Conservation (phyloP, 2,329 filamentous ascomycete genomes). For the Parafenestella ontariensis region DNA sequence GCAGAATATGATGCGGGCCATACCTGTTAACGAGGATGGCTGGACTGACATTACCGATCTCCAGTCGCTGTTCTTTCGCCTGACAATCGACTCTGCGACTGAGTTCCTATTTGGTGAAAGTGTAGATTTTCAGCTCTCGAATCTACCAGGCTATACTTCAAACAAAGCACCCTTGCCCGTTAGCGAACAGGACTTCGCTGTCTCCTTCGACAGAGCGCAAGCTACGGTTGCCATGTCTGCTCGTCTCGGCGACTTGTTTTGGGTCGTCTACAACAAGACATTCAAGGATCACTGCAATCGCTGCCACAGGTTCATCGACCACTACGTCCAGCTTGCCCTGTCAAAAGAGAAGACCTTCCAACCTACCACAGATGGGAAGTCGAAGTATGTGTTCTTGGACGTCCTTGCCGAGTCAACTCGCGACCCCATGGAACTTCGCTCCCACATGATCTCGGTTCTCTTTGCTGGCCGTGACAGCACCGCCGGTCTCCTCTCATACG, state of each 20-base stretch:
- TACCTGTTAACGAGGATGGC: constrained; percentile 4
- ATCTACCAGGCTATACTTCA: constrained; percentile 26
- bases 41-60: constrained; percentile 44
- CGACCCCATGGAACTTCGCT: constrained; percentile 70
- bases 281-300: constrained; percentile 39
- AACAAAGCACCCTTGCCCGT: constrained; percentile 14
- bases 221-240: constrained; percentile 13
- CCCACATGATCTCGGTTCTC: constrained; percentile 82
- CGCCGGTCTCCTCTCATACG: constrained; percentile 78
- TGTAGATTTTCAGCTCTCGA: constrained; percentile 35
- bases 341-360: constrained; percentile 21
- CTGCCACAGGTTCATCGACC: constrained; percentile 38
- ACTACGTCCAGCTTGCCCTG: constrained; percentile 32
- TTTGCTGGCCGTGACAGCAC: constrained; percentile 89
- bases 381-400: constrained; percentile 79
- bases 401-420: constrained; percentile 80
- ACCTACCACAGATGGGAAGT: constrained; percentile 24
- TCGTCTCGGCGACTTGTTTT: constrained; percentile 41
- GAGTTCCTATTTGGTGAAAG: constrained; percentile 49
- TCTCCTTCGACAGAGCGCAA: constrained; percentile 33
- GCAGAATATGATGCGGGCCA: constrained; percentile 39
- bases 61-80: constrained; percentile 49
- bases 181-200: constrained; percentile 30
- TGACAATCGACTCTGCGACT: constrained; percentile 49
- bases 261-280: constrained; percentile 34